Evolutionary conservation across 306 rosid genomes (phyloP), one percentile per base, ranked within the genome.

Genomic region (Adenanthera pavonina): DNA sequence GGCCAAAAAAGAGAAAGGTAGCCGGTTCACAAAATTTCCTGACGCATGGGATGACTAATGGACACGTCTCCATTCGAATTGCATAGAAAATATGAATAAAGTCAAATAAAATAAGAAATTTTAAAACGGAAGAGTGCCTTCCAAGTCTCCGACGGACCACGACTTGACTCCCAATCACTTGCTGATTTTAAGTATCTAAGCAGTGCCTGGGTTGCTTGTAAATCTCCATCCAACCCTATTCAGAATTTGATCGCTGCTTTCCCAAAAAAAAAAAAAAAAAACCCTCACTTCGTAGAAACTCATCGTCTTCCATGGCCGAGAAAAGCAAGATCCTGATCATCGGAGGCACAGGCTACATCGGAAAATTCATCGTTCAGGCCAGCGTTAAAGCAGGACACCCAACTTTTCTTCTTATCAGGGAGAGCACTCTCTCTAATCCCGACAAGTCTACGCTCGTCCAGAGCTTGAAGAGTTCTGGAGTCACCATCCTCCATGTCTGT

Each of bases 321-420:
- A 70, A 79, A 69, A 74, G 80, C 73, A 88, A 68, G 77, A 86
- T 88, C 69, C 69, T 88, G 0, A 19, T 86, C 34, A 52, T 86
- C 1, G 89, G 91, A 78, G 67, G 83, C 0, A 81, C 89, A 0
- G 88, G 89, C 36, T 68, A 85, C 41, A 76, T 82, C 0, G 89
- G 89, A 48, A 84, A 86, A 33, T 81, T 65, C 73, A 61, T 88
- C 41, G 83, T 84, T 0, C 70, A 81, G 85, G 89, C 86, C 3
- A 88, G 89, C 30, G 17, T 73, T 0, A 81, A 86, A 60, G 88
- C 79, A 7, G 86, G 86, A 3, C 86, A 84, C 59, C 86, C 89
- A 52, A 88, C 89, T 0, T 86, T 35, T 72, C 86, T 75, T 0
- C 70, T 88, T 52, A 80, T 82, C 5, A 86, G 88, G 74, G 74